Percentiles rank a stretch among this genome's conserved stretches.
Evolutionary conservation across 1,139 yeast genomes (phyloP).

Genomic region (Candida mesenterica): DNA sequence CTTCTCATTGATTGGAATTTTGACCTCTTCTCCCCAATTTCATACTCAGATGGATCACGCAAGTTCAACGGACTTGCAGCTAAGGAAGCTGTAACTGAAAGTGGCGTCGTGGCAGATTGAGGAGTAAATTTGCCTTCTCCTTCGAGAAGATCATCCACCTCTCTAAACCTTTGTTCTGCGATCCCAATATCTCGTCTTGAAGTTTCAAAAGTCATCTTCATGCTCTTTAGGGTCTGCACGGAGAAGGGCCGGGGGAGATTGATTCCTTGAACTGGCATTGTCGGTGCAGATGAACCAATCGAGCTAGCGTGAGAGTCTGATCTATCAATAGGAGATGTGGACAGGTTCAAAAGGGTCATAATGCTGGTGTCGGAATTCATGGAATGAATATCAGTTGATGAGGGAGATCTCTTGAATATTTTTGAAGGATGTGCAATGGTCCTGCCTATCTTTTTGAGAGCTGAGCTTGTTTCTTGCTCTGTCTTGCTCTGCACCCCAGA

Average conservation of each 20-base stretch:
- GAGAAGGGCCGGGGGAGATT: conserved; percentile 34
- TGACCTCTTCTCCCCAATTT: conserved; percentile 8
- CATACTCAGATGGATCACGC: conserved; percentile 28
- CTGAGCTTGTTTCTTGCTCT: conserved; percentile 14
- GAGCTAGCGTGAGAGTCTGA: neutral
- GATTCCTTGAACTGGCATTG: conserved; percentile 13
- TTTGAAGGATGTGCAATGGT: conserved; percentile 20
- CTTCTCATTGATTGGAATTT: conserved; percentile 25
- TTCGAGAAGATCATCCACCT: conserved; percentile 6
- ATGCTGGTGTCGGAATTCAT: conserved; percentile 1
- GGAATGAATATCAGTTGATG: conserved; percentile 1
- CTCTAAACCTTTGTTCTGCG: conserved; percentile 25
- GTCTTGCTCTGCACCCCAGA: conserved; percentile 1
- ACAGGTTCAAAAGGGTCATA: conserved; percentile 1
- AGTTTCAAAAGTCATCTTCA: conserved; percentile 37
- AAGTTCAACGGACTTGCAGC: conserved; percentile 28
- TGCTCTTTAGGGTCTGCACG: conserved; percentile 26
- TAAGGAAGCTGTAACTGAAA: neutral
- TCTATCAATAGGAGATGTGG: conserved; percentile 1
- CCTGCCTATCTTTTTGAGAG: conserved; percentile 20
- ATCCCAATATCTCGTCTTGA: conserved; percentile 24
- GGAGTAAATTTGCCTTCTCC: neutral
- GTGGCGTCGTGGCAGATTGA: conserved; percentile 1
- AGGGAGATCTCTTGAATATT: conserved; percentile 13
- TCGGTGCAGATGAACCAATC: neutral